Base-by-base conservation (phyloP, 225 moss, liverwort and hornwort species). In the Climacium dendroides region DNA sequence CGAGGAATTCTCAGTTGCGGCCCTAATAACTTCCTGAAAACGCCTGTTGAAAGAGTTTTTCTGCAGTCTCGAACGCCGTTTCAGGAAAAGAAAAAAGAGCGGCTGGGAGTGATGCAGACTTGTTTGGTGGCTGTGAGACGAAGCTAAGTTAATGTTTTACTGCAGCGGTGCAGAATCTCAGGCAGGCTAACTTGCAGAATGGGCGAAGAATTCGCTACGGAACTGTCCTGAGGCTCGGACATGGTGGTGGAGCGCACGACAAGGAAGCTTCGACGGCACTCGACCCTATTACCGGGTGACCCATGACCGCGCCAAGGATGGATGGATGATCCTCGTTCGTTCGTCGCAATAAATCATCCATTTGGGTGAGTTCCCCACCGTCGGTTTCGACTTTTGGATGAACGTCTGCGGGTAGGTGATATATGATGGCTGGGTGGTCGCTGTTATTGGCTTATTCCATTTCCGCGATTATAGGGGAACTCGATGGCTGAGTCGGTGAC, bases 161-260 rank as follows among this genome's bases (percentile, higher is more conserved):
- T 84, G 80, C 80, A 84, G 89, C 11, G 57, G 6, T n/a, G 73
- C 69, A 34, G 84, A 54, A 87, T 69, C n/a, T 35, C 8, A 55
- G 32, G 80, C 8, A 55, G 32, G 80, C 39, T 50, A 50, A 35
- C 64, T 28, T 53, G 10, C 76, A 70, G 28, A 48, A 54, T 50
- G 66, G 70, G 28, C 66, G 22, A 11, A 43, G 60, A 60, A 37
- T 15, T 69, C 76, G 78, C 77, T 85, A 13, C 57, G 35, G 83
- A 84, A 87, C 76, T 89, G 89, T 89, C 91, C 82, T 43, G 65
- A 39, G 43, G 82, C 57, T 64, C 37, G 89, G 91, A 91, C 91
- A 91, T 66, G 45, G 20, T 53, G 35, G 66, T 60, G 47, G 43
- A 41, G 78, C 43, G 41, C 78, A 64, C 53, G 60, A 29, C 81